These are phyloP conservation scores for Aspergillus sojae DNA, from an alignment of 2,329 filamentous ascomycete genomes.

Conservation along the genomic window DNA sequence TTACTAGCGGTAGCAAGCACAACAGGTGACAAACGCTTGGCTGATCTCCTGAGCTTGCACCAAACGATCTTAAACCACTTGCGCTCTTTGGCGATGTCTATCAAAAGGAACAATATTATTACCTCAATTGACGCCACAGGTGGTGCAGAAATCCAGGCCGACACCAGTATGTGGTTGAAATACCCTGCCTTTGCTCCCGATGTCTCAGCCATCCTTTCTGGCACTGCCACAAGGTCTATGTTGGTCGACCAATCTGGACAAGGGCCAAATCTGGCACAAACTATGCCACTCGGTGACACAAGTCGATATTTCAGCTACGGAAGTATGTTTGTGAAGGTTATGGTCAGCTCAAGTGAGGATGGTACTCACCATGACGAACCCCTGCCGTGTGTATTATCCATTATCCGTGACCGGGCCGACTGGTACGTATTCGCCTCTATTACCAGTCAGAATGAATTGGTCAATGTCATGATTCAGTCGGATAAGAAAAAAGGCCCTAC, in stretches of 20 bases:
- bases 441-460: constrained; percentile 75
- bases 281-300: constrained; percentile 77
- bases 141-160: constrained; percentile 72
- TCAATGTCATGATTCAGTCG: constrained; percentile 73
- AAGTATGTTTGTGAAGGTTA: constrained; percentile 73
- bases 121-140: constrained; percentile 64
- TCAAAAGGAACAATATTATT: constrained; percentile 80
- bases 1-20: constrained; percentile 45
- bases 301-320: constrained; percentile 75
- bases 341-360: constrained; percentile 69
- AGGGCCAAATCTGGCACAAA: constrained; percentile 61
- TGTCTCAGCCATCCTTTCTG: constrained; percentile 69
- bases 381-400: constrained; percentile 75
- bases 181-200: constrained; percentile 76
- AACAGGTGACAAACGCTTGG: constrained; percentile 49
- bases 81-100: constrained; percentile 75
- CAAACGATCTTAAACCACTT: constrained; percentile 65
- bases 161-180: constrained; percentile 79
- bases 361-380: constrained; percentile 69
- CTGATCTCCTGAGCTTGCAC: constrained; percentile 53
- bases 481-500: constrained; percentile 69
- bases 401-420: constrained; percentile 70
- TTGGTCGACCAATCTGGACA: constrained; percentile 51
- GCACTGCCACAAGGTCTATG: constrained; percentile 50
- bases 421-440: constrained; percentile 72